These are phyloP conservation scores for Auriscalpium microsporum DNA, from an alignment of 768 basidiomycete species.

Conservation along the genomic window DNA sequence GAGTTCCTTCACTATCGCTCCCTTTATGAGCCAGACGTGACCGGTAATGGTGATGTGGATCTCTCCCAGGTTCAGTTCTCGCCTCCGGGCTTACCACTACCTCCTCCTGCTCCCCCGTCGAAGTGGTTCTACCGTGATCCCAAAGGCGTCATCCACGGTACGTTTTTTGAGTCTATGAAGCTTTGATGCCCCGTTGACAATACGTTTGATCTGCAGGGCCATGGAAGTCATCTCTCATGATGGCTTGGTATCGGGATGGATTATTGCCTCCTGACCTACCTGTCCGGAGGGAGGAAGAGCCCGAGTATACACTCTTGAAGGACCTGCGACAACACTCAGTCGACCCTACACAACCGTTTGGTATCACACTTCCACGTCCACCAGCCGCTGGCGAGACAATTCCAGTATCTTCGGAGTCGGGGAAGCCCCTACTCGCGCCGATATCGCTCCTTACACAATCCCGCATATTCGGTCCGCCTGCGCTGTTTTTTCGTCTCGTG, in stretches of 20 bases:
- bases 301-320: constrained; percentile 56
- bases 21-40: constrained; percentile 49
- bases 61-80: constrained; percentile 60
- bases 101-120: constrained; percentile 55
- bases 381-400: constrained; percentile 20
- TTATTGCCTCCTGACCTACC: constrained; percentile 76
- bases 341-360: constrained; percentile 77
- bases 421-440: constrained; percentile 56
- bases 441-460: constrained; percentile 75
- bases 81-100: constrained; percentile 73
- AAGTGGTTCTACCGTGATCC: constrained; percentile 84
- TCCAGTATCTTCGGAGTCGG: constrained; percentile 25
- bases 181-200: too few relatives aligned
- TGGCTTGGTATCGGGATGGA: constrained; percentile 83
- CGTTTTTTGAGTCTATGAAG: constrained; percentile 11
- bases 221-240: constrained; percentile 85
- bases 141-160: constrained; percentile 71
- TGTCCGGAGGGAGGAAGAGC: constrained; percentile 68
- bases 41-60: constrained; percentile 34
- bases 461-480: constrained; percentile 78
- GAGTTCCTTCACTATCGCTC: constrained; percentile 65
- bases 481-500: constrained; percentile 80
- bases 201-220: constrained; percentile 42
- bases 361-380: constrained; percentile 29
- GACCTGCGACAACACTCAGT: constrained; percentile 72